These are phyloP conservation scores for Lenwebbia sp. DNA, from an alignment of 345 rosid species.

Conservation along the genomic window DNA sequence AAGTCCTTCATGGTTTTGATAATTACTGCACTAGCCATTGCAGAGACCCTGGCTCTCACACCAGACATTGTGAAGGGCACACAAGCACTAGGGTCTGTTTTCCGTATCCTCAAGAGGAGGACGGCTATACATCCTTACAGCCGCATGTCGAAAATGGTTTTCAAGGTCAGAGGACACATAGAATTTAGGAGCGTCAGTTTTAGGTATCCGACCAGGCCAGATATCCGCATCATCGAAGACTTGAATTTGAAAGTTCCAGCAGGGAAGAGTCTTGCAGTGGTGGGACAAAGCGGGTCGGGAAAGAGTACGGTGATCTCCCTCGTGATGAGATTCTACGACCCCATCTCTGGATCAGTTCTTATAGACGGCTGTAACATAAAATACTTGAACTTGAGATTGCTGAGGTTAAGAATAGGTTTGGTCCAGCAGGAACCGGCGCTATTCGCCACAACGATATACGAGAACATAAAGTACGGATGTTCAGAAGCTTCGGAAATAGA, in stretches of 20 bases:
- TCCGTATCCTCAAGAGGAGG: slow-evolving; percentile 44
- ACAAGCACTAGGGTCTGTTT: slow-evolving; percentile 65
- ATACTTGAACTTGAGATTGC: slow-evolving; percentile 48
- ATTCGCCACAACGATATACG: slow-evolving; percentile 59
- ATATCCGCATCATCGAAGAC: slow-evolving; percentile 36
- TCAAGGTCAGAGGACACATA: slow-evolving; percentile 41
- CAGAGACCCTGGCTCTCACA: slow-evolving; percentile 78
- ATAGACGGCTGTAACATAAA: slow-evolving; percentile 57
- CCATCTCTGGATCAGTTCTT: slow-evolving; percentile 30
- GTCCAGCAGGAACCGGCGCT: slow-evolving; percentile 86
- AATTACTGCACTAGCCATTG: slow-evolving; percentile 46
- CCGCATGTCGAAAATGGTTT: slow-evolving; percentile 22
- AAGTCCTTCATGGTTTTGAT: slow-evolving; percentile 66
- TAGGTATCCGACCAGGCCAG: slow-evolving; percentile 61
- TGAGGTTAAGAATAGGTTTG: slow-evolving; percentile 47
- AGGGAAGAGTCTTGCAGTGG: slow-evolving; percentile 66
- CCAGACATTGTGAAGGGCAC: slow-evolving; percentile 91
- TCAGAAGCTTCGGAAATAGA: slow-evolving; percentile 61
- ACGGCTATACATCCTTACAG: slow-evolving; percentile 37
- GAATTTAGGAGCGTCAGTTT: slow-evolving; percentile 53
- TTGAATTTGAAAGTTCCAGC: slow-evolving; percentile 35
- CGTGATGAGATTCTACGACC: slow-evolving; percentile 68
- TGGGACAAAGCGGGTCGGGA: slow-evolving; percentile 80
- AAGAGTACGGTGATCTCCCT: slow-evolving; percentile 70
- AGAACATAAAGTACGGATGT: slow-evolving; percentile 70